A percentile compares a stretch with the other conserved stretches of the same genome.
phyloP scores from a whole-genome alignment of 495 filamentous ascomycete species.

The Podospora conica region DNA sequence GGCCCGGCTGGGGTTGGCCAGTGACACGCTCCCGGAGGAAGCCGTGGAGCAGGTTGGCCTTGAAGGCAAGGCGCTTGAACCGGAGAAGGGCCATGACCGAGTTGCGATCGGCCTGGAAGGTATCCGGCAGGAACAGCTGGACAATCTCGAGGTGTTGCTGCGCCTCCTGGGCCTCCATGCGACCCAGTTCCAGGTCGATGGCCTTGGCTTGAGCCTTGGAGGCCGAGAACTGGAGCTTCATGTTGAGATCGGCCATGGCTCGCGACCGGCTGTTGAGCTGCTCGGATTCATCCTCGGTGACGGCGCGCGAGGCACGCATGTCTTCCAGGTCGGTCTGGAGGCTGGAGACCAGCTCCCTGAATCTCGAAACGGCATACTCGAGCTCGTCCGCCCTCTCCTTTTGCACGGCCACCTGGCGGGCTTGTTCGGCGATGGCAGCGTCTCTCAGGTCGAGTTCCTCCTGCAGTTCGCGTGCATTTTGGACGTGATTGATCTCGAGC shows the following conservation, averaged over 20 bases:
- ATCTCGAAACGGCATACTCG: slow-evolving; percentile 82
- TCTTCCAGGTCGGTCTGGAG: slow-evolving; percentile 86
- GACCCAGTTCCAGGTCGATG: slow-evolving; percentile 81
- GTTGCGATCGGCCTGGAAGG: slow-evolving; percentile 69
- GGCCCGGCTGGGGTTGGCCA: slow-evolving; percentile 45
- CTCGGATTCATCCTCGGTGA: slow-evolving; percentile 86
- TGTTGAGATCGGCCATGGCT: slow-evolving; percentile 92
- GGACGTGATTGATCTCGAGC: slow-evolving; percentile 85
- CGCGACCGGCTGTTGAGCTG: slow-evolving; percentile 77
- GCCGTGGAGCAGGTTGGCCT: slow-evolving; percentile 69
- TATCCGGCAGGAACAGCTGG: slow-evolving; percentile 82
- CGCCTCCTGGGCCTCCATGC: slow-evolving; percentile 85
- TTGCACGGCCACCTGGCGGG: slow-evolving; percentile 55
- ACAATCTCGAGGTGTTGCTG: slow-evolving; percentile 82
- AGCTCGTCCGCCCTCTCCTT: slow-evolving; percentile 76
- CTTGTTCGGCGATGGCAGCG: slow-evolving; percentile 67
- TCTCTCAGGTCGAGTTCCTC: slow-evolving; percentile 86
- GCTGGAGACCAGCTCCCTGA: slow-evolving; percentile 79
- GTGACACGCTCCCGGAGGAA: slow-evolving; percentile 73
- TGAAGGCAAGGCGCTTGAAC: slow-evolving; percentile 84
- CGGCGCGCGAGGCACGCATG: slow-evolving; percentile 81
- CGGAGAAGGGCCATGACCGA: slow-evolving; percentile 78
- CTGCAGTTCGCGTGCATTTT: slow-evolving; percentile 89
- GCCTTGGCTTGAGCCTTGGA: slow-evolving; percentile 88
- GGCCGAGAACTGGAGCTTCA: slow-evolving; percentile 83